Conservation (phyloP, 2,329 filamentous ascomycete genomes). For the Talaromyces sp. region DNA sequence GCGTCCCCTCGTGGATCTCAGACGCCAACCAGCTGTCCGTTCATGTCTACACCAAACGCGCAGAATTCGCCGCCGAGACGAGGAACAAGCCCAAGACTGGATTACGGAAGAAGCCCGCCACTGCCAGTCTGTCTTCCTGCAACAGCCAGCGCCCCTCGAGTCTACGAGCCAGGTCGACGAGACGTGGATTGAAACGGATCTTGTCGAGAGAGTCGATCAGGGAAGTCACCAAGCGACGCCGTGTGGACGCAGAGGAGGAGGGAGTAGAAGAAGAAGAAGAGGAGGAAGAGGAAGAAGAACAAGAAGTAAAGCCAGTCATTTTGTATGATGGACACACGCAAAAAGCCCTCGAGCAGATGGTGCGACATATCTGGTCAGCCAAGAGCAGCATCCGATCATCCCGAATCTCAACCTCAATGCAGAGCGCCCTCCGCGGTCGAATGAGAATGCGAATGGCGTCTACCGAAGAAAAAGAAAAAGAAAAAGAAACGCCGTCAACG, state of each 20-base stretch:
- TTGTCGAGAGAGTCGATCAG: constrained; percentile 8
- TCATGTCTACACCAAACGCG: constrained; percentile 11
- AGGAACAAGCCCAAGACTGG: not conserved
- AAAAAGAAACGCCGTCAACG: not conserved
- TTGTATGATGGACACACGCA: constrained; percentile 13
- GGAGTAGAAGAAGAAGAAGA: not conserved
- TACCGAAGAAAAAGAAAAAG: not conserved
- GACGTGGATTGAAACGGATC: constrained; percentile 8
- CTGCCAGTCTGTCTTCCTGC: not conserved
- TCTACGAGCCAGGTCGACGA: not conserved
- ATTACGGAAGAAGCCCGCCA: not conserved
- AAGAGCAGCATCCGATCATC: constrained; percentile 11
- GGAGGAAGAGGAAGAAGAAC: not conserved
- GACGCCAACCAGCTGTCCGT: constrained; percentile 8
- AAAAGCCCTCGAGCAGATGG: constrained; percentile 13
- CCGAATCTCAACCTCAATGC: constrained; percentile 6
- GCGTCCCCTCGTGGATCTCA: constrained; percentile 11
- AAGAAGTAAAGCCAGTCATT: not conserved
- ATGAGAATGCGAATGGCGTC: constrained; percentile 4
- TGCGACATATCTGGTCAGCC: constrained; percentile 12
- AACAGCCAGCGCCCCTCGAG: not conserved
- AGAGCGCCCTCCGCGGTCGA: constrained; percentile 5
- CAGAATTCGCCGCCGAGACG: constrained; percentile 12
- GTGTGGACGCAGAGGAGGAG: not conserved
- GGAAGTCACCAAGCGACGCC: constrained; percentile 2